Conservation (phyloP, 306 rosid species). For the Vigna radiata region DNA sequence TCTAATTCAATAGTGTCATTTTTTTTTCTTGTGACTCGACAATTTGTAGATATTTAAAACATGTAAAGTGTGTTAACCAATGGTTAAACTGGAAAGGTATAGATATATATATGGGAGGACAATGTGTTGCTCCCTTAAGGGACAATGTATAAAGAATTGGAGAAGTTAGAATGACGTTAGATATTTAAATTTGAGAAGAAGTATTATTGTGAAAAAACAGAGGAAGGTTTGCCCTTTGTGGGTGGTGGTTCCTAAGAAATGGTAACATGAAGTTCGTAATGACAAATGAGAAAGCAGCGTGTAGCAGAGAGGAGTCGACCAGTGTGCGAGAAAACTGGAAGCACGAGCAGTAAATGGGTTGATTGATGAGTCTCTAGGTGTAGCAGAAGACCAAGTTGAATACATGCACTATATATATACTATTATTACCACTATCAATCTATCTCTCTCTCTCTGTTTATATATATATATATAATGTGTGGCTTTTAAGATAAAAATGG, state of each 20-base stretch:
- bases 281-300: constrained; percentile 29
- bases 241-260: constrained; percentile 43
- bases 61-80: too few species aligned
- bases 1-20: too few species aligned
- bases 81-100: too few species aligned
- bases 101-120: background rate
- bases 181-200: background rate
- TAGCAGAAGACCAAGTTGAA: constrained; percentile 40
- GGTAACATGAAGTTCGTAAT: constrained; percentile 48
- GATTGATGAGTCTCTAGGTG: constrained; percentile 27
- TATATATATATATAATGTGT: constrained; percentile 19
- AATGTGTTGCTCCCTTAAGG: constrained; percentile 30
- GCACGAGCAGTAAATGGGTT: constrained; percentile 48
- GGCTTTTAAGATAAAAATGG: constrained; percentile 42
- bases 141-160: background rate
- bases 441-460: background rate
- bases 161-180: background rate
- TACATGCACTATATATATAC: background rate
- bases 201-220: background rate
- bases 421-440: too few species aligned
- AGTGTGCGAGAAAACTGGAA: constrained; percentile 57
- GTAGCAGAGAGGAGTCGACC: constrained; percentile 50
- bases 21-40: too few species aligned
- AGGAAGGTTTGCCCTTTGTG: constrained; percentile 34
- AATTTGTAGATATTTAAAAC: too few species aligned